These are phyloP conservation scores for Colletotrichum costaricense DNA, from an alignment of 2,329 filamentous ascomycete species.

Conservation along the genomic window DNA sequence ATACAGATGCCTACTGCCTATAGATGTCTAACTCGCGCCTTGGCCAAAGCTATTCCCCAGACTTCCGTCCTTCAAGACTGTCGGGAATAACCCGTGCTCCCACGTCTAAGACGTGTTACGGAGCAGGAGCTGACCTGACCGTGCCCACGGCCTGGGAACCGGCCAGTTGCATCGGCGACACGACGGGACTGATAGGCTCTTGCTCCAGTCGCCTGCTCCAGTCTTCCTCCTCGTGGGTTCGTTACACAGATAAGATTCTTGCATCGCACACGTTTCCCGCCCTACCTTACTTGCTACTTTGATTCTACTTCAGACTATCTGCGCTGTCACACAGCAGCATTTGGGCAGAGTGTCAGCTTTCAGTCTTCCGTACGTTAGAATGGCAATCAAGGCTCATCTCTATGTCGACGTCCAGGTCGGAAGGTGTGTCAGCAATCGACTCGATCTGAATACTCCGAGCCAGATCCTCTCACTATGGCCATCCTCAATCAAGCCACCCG, in stretches of 20 bases:
- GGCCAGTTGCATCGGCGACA: constrained; percentile 1
- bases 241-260: constrained; percentile 28
- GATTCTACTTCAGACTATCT: background rate
- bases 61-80: background rate
- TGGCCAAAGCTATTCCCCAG: background rate
- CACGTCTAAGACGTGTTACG: background rate
- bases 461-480: too few relatives aligned
- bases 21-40: background rate
- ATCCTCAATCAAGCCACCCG: too few relatives aligned
- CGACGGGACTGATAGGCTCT: background rate
- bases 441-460: background rate
- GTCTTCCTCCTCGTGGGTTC: constrained; percentile 1
- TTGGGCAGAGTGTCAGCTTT: background rate
- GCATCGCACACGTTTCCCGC: background rate
- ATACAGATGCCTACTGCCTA: too few relatives aligned
- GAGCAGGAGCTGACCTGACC: background rate
- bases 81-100: too few relatives aligned
- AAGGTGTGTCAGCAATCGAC: background rate
- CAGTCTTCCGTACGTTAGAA: too few relatives aligned
- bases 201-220: too few relatives aligned
- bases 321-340: background rate
- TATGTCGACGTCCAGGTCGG: background rate
- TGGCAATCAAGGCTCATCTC: background rate
- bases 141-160: background rate
- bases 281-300: background rate